Percentiles rank a stretch among this genome's conserved stretches.
phyloP scores from a whole-genome alignment of 768 basidiomycete species.

The Leccinum subtestaceum region DNA sequence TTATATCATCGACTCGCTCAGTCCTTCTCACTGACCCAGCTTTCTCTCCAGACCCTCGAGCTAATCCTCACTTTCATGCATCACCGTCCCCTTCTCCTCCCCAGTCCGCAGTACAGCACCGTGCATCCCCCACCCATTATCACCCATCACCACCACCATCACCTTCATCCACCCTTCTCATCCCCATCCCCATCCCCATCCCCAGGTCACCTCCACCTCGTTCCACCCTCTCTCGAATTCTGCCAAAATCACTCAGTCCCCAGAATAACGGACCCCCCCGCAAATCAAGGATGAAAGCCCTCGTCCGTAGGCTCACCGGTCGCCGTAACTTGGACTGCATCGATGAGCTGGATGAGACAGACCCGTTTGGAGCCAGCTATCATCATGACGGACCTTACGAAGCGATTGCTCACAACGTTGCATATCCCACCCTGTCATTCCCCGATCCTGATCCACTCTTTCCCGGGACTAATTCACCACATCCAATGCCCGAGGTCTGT shows the following conservation, averaged over 20 bases:
- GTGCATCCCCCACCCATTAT: not conserved
- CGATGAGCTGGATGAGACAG: conserved; percentile 76
- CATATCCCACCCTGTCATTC: conserved; percentile 9
- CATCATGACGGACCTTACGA: conserved; percentile 81
- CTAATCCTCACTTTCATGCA: conserved; percentile 41
- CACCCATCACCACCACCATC: not conserved
- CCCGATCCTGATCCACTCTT: conserved; percentile 1
- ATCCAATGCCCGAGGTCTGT: conserved; percentile 24
- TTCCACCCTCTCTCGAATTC: not conserved
- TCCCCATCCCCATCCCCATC: not conserved
- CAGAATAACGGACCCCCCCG: conserved; percentile 8
- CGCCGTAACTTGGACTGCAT: conserved; percentile 56
- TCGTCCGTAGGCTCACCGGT: conserved; percentile 27
- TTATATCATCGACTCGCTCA: not conserved
- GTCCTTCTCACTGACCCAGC: not conserved
- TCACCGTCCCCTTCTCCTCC: conserved; percentile 17
- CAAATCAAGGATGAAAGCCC: conserved; percentile 25
- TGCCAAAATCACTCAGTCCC: not conserved
- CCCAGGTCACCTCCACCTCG: not conserved
- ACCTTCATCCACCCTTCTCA: not conserved
- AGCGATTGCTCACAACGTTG: conserved; percentile 39
- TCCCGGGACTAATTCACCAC: conserved; percentile 1
- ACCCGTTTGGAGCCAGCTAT: conserved; percentile 58
- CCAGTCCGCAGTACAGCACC: not conserved
- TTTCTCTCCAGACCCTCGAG: conserved; percentile 54